Evolutionary conservation across 2,329 filamentous ascomycete genomes (phyloP), one percentile per base, ranked within the genome.

Genomic region (Aspergillus sp.): DNA sequence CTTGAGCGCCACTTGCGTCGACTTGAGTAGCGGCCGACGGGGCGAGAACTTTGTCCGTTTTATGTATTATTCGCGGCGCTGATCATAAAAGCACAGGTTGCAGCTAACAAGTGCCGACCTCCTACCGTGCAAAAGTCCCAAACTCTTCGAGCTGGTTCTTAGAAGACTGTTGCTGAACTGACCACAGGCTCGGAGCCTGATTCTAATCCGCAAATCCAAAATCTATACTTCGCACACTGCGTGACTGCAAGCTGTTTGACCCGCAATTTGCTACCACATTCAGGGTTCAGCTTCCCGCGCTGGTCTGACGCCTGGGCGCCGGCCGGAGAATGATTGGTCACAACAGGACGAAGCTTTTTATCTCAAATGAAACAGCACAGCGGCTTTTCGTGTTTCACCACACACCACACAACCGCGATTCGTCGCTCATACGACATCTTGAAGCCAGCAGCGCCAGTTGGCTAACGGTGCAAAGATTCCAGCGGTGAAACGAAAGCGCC

Each of bases 261-360:
- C n/a, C 13, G 12, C 2, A 3, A 49, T 36, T 48, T 39, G 38
- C 6, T 30, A 20, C 9, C 17, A 18, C 7, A 34, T 51, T 24
- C 43, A 39, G 43, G 13, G 26, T 24, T 30, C 26, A 30, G 26
- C 26, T 30, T 30, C 26, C 26, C 30, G 20, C 41, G 36, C 12
- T 24, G 22, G 48, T 30, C 30, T 53, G 22, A 41, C 43, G 47
- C 32, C 9, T 30, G 11, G 22, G n/a, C 22, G 6, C 30, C 11
- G 34, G 30, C 32, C 42, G n/a, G 20, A 20, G 38, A n/a, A n/a
- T 26, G 22, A 36, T 49, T 55, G 53, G 53, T 8, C n/a, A 42
- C 17, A n/a, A 17, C 15, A 49, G 38, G 9, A 36, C 44, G 24
- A 55, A 49, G 42, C 36, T 55, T 55, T 49, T 41, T n/a, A n/a